These are phyloP conservation scores for Cenococcum geophilum DNA, from an alignment of 495 filamentous ascomycete genomes.

Conservation along the genomic window DNA sequence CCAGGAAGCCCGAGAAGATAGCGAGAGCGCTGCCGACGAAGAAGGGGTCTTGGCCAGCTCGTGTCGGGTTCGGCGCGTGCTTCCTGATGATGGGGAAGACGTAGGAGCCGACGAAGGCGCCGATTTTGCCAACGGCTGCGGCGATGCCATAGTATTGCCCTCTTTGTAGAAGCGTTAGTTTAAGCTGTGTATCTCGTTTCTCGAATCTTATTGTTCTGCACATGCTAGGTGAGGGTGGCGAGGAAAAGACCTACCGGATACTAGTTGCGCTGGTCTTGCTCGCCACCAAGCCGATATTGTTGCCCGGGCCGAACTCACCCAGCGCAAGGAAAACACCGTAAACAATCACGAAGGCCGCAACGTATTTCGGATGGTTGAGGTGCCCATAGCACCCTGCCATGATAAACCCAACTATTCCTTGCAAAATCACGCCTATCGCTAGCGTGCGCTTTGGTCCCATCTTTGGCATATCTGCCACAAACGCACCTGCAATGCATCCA, in stretches of 20 bases:
- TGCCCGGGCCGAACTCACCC: conserved; percentile 80
- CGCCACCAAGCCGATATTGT: conserved; percentile 85
- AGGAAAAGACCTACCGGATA: conserved; percentile 46
- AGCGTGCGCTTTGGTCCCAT: conserved; percentile 70
- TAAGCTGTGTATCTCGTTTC: not conserved
- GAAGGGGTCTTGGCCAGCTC: conserved; percentile 66
- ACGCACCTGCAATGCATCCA: conserved; percentile 69
- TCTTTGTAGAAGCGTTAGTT: conserved; percentile 4
- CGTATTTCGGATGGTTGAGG: conserved; percentile 55
- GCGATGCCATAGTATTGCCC: conserved; percentile 91
- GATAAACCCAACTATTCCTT: conserved; percentile 77
- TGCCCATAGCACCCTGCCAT: conserved; percentile 70
- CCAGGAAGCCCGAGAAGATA: conserved; percentile 33
- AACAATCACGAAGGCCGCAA: conserved; percentile 73
- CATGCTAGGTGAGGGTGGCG: not conserved
- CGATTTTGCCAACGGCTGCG: conserved; percentile 78
- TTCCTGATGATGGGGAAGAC: conserved; percentile 67
- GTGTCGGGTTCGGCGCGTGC: conserved; percentile 52
- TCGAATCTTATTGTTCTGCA: not conserved
- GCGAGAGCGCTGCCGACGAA: conserved; percentile 34
- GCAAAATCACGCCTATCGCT: conserved; percentile 56
- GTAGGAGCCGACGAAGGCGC: conserved; percentile 84
- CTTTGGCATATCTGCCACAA: conserved; percentile 55
- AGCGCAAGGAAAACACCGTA: conserved; percentile 76
- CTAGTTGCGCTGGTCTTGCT: conserved; percentile 83